Evolutionary conservation across 2,329 filamentous ascomycete species (phyloP), one percentile per base, ranked within the genome.

Genomic region (Fusarium camptoceras): DNA sequence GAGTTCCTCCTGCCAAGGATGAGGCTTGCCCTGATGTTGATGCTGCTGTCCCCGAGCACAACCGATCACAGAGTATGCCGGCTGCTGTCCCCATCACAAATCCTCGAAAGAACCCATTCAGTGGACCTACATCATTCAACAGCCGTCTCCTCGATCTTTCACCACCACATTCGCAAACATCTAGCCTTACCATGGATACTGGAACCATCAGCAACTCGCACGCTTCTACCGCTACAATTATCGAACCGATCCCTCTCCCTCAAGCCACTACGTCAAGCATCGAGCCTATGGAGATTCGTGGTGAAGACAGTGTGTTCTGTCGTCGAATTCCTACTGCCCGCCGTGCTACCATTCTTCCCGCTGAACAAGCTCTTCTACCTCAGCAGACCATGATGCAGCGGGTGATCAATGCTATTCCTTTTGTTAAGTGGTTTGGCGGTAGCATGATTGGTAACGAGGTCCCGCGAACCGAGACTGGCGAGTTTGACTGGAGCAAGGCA

Each of bases 401-500:
- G 54, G 76, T 92, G 22, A 80, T 92, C 57, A 86, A 87, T 70
- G 87, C 86, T 56, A 87, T 94, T 42, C 92, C 92, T 4, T 85
- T 94, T 65, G 81, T 94, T 65, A 87, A 87, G 73, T 94, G 91
- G 89, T 91, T 94, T 76, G 89, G 88, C 47, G 89, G 82, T 69
- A 89, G 83, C 73, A 89, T 94, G 79, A 94, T 95, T 74, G 92
- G 92, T 8, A 89, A 89, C 76, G 87, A 91, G 76, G 89, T 95
- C 41, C 93, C 93, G 10, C 85, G 91, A 43, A 91, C 86, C 55
- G 91, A 94, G 55, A 84, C 86, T 44, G 93, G 92, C 60, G 89
- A 89, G 43, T 94, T 97, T 73, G 94, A 98, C 79, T 92, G 90
- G 84, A 87, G 88, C 43, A 82, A 82, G 47, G 89, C 89, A 14